Conservation (phyloP, 345 rosid genomes). For the Passiflora organensis region DNA sequence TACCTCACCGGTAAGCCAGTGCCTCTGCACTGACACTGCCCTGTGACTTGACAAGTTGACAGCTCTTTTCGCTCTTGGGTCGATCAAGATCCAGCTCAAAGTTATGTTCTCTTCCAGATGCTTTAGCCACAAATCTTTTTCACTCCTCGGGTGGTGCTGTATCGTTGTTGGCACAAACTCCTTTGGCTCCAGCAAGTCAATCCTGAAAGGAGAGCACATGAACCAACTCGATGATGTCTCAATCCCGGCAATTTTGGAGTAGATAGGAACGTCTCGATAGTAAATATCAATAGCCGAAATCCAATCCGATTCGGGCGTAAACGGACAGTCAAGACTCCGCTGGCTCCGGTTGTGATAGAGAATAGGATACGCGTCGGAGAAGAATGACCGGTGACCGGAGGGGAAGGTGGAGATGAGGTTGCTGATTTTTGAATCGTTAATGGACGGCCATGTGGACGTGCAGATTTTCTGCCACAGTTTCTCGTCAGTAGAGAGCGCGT, state of each 20-base stretch:
- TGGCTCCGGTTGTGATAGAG: constrained; percentile 20
- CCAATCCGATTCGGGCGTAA: constrained; percentile 15
- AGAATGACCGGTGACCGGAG: constrained; percentile 54
- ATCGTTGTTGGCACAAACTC: constrained; percentile 36
- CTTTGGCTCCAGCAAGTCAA: constrained; percentile 55
- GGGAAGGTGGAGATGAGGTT: constrained; percentile 45
- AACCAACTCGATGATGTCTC: constrained; percentile 54
- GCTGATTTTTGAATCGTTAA: constrained; percentile 28
- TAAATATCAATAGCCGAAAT: constrained; percentile 77
- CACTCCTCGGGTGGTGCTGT: not conserved
- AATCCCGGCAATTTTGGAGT: constrained; percentile 42
- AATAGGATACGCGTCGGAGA: constrained; percentile 53
- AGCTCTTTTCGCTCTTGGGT: constrained; percentile 50
- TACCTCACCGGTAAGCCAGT: constrained; percentile 66
- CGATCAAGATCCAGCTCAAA: constrained; percentile 65
- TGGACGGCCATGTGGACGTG: constrained; percentile 59
- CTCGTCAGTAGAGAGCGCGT: constrained; percentile 38
- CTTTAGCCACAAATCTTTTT: constrained; percentile 35
- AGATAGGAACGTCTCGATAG: constrained; percentile 34
- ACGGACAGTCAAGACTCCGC: not conserved
- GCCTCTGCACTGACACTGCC: constrained; percentile 55
- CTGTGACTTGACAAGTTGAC: constrained; percentile 51
- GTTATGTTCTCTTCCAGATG: constrained; percentile 47
- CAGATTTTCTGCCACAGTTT: constrained; percentile 51
- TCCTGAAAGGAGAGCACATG: constrained; percentile 47